Evolutionary conservation across 164 flowering plant genomes (phyloP), one percentile per base, ranked within the genome.

Genomic region (Saururus chinensis): DNA sequence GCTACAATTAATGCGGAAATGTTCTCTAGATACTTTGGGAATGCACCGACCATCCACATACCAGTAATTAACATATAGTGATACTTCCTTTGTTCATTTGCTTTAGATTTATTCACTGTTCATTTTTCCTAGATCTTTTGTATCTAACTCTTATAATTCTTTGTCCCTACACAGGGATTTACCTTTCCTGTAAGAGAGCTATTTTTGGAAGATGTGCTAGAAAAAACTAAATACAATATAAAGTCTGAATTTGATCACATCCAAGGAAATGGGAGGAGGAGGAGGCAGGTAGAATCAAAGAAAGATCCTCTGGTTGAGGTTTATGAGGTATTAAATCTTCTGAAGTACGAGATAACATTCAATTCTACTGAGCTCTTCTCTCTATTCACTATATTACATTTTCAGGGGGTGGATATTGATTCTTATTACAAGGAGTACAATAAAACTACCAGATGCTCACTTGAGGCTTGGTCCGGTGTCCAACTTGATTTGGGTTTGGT

Each of bases 1-100:
- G 96, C 96, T 42, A 92, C 98, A 63, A 86, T 92, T 53, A 92
- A 92, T 73, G 96, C 98, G 19, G 87, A 92, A 41, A 70, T 87
- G 77, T 92, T 92, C 73, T 89, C 96, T 62, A 82, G 80, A 68
- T 92, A 89, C 70, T 92, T 86, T 75, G 87, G 86, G 64, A 79
- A 86, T 85, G 91, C 96, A 37, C 96, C 90, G 52, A 83, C 82
- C 45, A 82, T 92, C 9, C 95, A 92, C 68, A 89, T 92, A 60
- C 92, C 88, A 67, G 98, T 89, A 83, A 65, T 56, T 63, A 24
- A 30, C 53, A 19, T 1, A 21, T 63, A 1, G 6, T 7, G 24
- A 20, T 4, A 35, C 59, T 19, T 30, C 54, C 42, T 57, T 59
- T 48, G 42, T 51, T 35, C 22, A 41, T 10, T 37, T 22, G 25